These are phyloP conservation scores for Ceratocystis papillata DNA, from an alignment of 2,329 filamentous ascomycete genomes.

Conservation along the genomic window DNA sequence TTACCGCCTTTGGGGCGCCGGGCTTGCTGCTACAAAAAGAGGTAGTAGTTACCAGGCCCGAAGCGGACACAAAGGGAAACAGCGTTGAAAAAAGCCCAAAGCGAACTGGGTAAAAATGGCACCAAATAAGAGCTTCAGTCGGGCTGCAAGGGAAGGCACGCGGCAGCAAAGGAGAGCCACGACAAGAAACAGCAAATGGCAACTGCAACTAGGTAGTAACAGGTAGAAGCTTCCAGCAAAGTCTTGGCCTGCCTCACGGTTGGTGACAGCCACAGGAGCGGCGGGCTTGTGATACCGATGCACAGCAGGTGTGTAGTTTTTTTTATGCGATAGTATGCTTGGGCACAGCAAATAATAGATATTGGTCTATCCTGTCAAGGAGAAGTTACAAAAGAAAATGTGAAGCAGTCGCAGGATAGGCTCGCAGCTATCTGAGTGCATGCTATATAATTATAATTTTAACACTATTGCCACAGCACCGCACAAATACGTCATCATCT, in stretches of 20 bases:
- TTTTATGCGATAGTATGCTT: too few species aligned
- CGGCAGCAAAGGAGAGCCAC: background rate
- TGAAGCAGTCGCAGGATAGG: too few species aligned
- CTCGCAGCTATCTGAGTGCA: too few species aligned
- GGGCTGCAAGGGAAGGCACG: constrained; percentile 5
- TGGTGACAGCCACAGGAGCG: too few species aligned
- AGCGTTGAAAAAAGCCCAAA: background rate
- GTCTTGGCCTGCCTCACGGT: too few species aligned
- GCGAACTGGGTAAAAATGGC: background rate
- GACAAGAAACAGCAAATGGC: background rate
- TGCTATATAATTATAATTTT: too few species aligned
- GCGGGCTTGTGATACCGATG: too few species aligned
- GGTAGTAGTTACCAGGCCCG: background rate
- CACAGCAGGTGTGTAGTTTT: too few species aligned
- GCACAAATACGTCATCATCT: background rate
- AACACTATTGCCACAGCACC: background rate
- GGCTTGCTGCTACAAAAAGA: background rate
- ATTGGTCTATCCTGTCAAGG: too few species aligned
- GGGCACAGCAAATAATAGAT: too few species aligned
- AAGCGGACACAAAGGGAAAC: background rate
- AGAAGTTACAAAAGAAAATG: too few species aligned
- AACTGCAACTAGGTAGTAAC: background rate
- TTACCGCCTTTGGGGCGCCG: constrained; percentile 4
- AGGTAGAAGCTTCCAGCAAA: background rate
- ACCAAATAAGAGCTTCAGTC: background rate